phyloP scores from a whole-genome alignment of 257 asterid species.

The Plantago major region DNA sequence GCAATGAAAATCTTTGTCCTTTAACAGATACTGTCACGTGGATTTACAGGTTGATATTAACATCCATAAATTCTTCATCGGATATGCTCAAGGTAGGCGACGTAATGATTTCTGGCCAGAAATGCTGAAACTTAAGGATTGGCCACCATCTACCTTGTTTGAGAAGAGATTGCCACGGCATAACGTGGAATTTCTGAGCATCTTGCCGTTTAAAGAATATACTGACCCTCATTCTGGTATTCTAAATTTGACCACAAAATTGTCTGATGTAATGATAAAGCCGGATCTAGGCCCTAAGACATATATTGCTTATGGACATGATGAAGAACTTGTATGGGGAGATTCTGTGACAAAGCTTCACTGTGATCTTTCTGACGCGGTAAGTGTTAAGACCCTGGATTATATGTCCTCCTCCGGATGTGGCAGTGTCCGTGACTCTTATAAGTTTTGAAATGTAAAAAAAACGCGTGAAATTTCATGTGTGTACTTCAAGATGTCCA shows the following conservation, averaged over 20 bases:
- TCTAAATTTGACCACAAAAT: slow-evolving; percentile 49
- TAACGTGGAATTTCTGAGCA: slow-evolving; percentile 42
- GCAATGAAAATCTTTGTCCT: too few species aligned
- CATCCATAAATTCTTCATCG: slow-evolving; percentile 45
- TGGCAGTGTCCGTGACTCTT: not conserved
- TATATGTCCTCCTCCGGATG: not conserved
- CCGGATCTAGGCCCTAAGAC: slow-evolving; percentile 78
- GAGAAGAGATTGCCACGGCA: slow-evolving; percentile 50
- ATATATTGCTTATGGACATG: slow-evolving; percentile 59
- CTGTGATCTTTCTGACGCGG: slow-evolving; percentile 70
- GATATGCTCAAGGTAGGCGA: slow-evolving; percentile 43
- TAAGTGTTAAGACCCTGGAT: slow-evolving; percentile 18
- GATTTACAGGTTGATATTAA: slow-evolving; percentile 45
- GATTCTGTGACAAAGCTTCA: slow-evolving; percentile 78
- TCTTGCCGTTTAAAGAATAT: slow-evolving; percentile 62
- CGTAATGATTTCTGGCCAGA: slow-evolving; percentile 38
- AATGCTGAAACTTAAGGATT: slow-evolving; percentile 64
- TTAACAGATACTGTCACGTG: not conserved
- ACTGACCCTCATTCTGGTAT: slow-evolving; percentile 49
- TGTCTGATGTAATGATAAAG: slow-evolving; percentile 29
- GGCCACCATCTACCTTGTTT: slow-evolving; percentile 49
- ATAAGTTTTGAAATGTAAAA: not conserved
- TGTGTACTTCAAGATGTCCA: not conserved
- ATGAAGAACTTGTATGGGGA: slow-evolving; percentile 60
- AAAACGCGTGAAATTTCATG: not conserved